phyloP scores from a whole-genome alignment of 1,284 basidiomycete genomes.

The Irpex sp. region DNA sequence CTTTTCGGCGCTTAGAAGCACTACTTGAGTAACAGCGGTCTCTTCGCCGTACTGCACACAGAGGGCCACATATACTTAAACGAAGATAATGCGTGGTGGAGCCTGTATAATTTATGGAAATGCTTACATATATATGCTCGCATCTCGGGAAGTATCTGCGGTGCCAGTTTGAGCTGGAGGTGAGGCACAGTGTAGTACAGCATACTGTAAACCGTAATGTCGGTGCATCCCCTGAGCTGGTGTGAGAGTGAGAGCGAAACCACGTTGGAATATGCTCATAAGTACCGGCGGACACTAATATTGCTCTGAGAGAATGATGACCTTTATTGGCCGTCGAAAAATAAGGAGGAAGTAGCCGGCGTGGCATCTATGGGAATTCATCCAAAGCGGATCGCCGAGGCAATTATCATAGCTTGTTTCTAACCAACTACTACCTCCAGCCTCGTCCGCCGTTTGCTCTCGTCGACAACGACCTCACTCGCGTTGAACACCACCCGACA shows the following conservation, averaged over 20 bases:
- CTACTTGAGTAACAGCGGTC: neutral
- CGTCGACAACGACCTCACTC: neutral
- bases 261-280: neutral
- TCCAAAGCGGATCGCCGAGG: conserved; percentile 1
- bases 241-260: conserved; percentile 1
- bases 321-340: neutral
- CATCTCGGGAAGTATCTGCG: no score
- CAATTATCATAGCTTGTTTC: conserved; percentile 1
- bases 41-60: neutral
- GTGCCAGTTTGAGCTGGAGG: neutral
- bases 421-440: neutral
- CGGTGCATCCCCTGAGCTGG: conserved; percentile 5
- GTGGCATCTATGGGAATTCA: conserved; percentile 8
- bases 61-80: neutral
- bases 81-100: neutral
- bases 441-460: neutral
- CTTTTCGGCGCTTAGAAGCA: neutral
- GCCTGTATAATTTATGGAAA: neutral
- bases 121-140: neutral
- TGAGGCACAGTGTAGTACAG: neutral
- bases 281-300: neutral
- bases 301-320: neutral
- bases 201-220: neutral
- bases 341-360: conserved; percentile 7
- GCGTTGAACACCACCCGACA: neutral